Conservation (phyloP, 345 rosid species). For the Pistacia integerrima region DNA sequence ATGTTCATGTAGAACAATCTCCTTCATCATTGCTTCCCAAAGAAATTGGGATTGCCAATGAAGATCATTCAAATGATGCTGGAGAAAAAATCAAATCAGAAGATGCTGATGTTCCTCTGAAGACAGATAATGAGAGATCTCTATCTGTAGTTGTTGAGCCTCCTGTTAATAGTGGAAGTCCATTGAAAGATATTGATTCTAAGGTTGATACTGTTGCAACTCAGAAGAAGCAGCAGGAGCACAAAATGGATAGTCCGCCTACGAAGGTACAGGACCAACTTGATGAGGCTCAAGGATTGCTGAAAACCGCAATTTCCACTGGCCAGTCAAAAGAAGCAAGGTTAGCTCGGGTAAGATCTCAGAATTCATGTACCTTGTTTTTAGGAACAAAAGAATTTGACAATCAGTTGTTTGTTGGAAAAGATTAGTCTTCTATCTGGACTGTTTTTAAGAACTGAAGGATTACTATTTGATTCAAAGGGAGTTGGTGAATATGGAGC, state of each 20-base stretch:
- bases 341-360: constrained; percentile 84
- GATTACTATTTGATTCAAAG: neutral
- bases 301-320: constrained; percentile 75
- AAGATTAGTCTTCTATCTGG: neutral
- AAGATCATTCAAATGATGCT: constrained; percentile 40
- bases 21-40: constrained; percentile 45
- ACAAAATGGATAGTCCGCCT: constrained; percentile 44
- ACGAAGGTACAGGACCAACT: constrained; percentile 75
- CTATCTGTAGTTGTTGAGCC: constrained; percentile 39
- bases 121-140: constrained; percentile 48
- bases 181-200: constrained; percentile 37
- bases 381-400: neutral
- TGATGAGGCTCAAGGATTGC: constrained; percentile 98
- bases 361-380: neutral
- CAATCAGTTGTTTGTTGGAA: constrained; percentile 3
- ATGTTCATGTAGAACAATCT: constrained; percentile 38
- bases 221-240: constrained; percentile 48
- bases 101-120: constrained; percentile 43
- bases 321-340: constrained; percentile 99
- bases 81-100: constrained; percentile 25
- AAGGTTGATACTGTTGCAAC: constrained; percentile 41
- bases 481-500: neutral
- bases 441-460: neutral
- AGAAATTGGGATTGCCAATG: constrained; percentile 47
- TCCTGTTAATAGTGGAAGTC: constrained; percentile 38